Conservation (phyloP, 768 basidiomycete genomes). For the Phlegmacium glaucopus region DNA sequence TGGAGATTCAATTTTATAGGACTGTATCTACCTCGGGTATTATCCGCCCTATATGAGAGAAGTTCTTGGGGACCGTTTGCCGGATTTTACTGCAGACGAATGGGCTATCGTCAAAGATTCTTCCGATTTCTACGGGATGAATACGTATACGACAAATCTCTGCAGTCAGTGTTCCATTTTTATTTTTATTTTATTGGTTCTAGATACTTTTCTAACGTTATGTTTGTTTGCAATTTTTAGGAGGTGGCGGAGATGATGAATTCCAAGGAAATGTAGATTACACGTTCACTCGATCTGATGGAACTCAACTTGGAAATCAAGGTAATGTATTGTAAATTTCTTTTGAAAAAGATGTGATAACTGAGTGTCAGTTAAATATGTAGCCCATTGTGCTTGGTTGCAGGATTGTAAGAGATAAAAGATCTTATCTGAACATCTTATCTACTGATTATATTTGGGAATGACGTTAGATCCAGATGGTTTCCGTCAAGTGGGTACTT, state of each 20-base stretch:
- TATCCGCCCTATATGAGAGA: constrained; percentile 60
- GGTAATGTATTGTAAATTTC: constrained; percentile 30
- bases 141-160: constrained; percentile 68
- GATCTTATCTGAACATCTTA: background rate
- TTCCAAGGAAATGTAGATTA: constrained; percentile 60
- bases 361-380: constrained; percentile 5
- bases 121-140: constrained; percentile 72
- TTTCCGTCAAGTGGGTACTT: constrained; percentile 51
- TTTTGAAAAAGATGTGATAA: background rate
- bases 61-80: constrained; percentile 56
- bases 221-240: constrained; percentile 24
- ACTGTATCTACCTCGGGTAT: constrained; percentile 68
- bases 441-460: too few relatives aligned
- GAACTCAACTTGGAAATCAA: constrained; percentile 61
- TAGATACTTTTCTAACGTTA: background rate
- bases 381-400: constrained; percentile 63
- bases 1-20: constrained; percentile 25
- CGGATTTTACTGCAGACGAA: constrained; percentile 55
- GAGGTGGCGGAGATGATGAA: constrained; percentile 58
- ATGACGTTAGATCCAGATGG: constrained; percentile 61
- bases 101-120: constrained; percentile 55
- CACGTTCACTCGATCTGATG: constrained; percentile 61
- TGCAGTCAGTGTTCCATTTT: constrained; percentile 38
- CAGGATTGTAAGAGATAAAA: constrained; percentile 51
- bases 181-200: background rate